Evolutionary conservation across 805 yeast species (phyloP).

Genomic region (Zygoascus flipseniorum): DNA sequence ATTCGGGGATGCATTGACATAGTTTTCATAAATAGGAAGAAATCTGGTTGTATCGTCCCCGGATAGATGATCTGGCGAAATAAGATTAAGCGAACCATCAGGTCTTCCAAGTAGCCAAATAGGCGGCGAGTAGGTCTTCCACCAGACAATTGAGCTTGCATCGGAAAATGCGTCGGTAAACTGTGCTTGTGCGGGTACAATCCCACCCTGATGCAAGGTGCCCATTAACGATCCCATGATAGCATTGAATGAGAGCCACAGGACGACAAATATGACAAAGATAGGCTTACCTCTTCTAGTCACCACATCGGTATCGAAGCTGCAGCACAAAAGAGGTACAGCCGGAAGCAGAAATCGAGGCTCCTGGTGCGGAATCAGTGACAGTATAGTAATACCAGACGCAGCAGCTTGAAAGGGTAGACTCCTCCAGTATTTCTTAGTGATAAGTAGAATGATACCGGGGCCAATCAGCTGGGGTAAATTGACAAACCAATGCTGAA

Average conservation of each 20-base stretch:
- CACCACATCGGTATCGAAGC: conserved; percentile 31
- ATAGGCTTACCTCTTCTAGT: conserved; percentile 8
- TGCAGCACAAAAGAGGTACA: conserved; percentile 58
- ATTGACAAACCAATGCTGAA: conserved; percentile 66
- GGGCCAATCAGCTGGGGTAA: conserved; percentile 84
- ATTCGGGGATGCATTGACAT: conserved; percentile 1
- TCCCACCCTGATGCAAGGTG: conserved; percentile 81
- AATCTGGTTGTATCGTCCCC: conserved; percentile 10
- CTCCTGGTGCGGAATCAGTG: conserved; percentile 87
- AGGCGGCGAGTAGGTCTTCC: conserved; percentile 95
- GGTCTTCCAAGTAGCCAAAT: conserved; percentile 58
- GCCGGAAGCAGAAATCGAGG: conserved; percentile 77
- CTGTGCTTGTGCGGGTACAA: conserved; percentile 50
- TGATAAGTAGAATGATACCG: conserved; percentile 38
- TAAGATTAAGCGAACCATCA: conserved; percentile 15
- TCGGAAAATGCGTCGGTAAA: conserved; percentile 10
- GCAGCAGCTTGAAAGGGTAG: conserved; percentile 51
- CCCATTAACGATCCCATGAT: conserved; percentile 64
- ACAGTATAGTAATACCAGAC: conserved; percentile 55
- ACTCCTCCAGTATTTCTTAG: conserved; percentile 36
- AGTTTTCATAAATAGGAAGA: conserved; percentile 9
- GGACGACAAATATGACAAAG: conserved; percentile 17
- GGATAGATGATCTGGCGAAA: conserved; percentile 7
- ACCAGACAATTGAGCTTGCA: conserved; percentile 51
- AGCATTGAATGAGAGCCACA: conserved; percentile 61